Conservation (phyloP, 1,284 basidiomycete species). For the Tilletia indica region DNA sequence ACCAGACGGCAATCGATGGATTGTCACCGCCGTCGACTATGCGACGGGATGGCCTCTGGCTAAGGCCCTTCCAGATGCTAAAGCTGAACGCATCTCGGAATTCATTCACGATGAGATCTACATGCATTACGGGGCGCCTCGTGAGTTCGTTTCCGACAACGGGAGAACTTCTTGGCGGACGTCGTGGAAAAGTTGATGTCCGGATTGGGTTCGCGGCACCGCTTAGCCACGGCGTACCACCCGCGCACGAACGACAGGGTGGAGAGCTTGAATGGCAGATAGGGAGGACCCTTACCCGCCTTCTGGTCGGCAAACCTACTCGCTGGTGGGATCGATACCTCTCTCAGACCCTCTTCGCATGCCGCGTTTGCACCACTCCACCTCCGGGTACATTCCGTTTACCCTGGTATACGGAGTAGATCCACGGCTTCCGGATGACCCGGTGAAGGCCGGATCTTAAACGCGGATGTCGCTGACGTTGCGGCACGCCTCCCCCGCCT, state of each 20-base stretch:
- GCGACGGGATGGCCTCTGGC: constrained; percentile 21
- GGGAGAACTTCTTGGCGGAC: constrained; percentile 17
- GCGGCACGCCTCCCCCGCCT: neutral
- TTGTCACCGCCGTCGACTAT: constrained; percentile 19
- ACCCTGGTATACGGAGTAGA: constrained; percentile 17
- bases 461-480: neutral
- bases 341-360: constrained; percentile 12
- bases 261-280: constrained; percentile 23
- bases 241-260: constrained; percentile 24
- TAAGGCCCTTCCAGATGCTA: constrained; percentile 1
- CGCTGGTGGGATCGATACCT: constrained; percentile 19
- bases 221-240: neutral
- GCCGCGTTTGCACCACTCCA: constrained; percentile 15
- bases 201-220: constrained; percentile 7
- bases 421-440: constrained; percentile 6
- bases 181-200: neutral
- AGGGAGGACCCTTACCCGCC: neutral
- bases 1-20: constrained; percentile 13
- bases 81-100: constrained; percentile 16
- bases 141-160: constrained; percentile 17
- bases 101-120: constrained; percentile 16
- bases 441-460: neutral
- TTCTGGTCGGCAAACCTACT: constrained; percentile 10
- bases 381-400: constrained; percentile 3
- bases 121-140: constrained; percentile 15